These are phyloP conservation scores for Prosopis cineraria DNA, from an alignment of 306 rosid genomes.

Conservation along the genomic window DNA sequence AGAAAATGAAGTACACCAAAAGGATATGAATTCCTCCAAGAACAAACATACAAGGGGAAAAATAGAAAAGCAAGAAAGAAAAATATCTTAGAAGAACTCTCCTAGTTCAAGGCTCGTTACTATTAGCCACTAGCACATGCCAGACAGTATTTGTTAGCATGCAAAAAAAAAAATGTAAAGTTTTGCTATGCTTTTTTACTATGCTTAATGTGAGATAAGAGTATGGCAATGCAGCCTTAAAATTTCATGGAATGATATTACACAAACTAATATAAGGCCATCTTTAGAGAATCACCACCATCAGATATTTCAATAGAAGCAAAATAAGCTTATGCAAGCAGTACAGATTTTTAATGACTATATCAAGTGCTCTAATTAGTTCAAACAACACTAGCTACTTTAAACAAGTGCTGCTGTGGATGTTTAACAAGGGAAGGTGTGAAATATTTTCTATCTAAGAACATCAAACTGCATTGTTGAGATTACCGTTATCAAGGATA, in stretches of 20 bases:
- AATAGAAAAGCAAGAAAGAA: not conserved
- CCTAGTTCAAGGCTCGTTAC: slow-evolving; percentile 17
- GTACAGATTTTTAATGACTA: not conserved
- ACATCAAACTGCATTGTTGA: not conserved
- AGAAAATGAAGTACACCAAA: not conserved
- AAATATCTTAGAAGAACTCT: not conserved
- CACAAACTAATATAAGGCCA: slow-evolving; percentile 3
- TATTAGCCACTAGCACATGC: slow-evolving; percentile 18
- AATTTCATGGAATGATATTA: not conserved
- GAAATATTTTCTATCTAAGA: not conserved
- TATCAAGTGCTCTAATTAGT: slow-evolving; percentile 11
- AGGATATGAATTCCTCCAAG: not conserved
- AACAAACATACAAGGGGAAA: not conserved
- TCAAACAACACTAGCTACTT: not conserved
- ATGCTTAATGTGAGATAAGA: not conserved
- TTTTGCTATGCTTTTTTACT: slow-evolving; percentile 5
- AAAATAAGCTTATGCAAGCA: slow-evolving; percentile 12
- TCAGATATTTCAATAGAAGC: slow-evolving; percentile 17
- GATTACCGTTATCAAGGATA: not conserved
- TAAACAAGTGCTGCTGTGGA: not conserved
- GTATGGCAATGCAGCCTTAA: not conserved
- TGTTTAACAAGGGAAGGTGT: not conserved
- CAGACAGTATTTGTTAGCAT: slow-evolving; percentile 20
- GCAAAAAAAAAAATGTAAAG: slow-evolving; percentile 8
- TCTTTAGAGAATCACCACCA: slow-evolving; percentile 7